Evolutionary conservation across 2,329 filamentous ascomycete species (phyloP).

Genomic region (Fusarium cyanostomum): DNA sequence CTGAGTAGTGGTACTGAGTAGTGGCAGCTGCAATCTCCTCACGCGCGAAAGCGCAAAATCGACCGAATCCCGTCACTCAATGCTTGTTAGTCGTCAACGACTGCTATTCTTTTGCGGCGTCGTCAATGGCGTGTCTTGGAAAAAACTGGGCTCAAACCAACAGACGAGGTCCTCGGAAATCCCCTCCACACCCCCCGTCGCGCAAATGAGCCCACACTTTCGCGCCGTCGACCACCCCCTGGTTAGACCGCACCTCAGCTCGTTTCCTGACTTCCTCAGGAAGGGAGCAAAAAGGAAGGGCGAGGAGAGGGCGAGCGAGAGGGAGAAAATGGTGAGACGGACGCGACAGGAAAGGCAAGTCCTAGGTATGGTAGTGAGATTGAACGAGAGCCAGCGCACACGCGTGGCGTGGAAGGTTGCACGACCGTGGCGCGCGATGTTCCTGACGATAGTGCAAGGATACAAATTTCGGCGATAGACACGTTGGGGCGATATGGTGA

Average conservation of each 20-base stretch:
- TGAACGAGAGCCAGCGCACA: conserved; percentile 3
- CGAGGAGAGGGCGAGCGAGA: conserved; percentile 3
- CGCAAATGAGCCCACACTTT: conserved; percentile 40
- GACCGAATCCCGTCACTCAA: conserved; percentile 13
- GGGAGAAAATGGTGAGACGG: background rate
- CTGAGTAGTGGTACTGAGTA: conserved; percentile 4
- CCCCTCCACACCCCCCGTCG: conserved; percentile 33
- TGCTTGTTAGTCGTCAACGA: conserved; percentile 13
- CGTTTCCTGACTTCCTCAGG: conserved; percentile 11
- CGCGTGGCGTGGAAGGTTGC: conserved; percentile 28
- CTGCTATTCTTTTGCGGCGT: conserved; percentile 21
- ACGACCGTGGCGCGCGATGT: conserved; percentile 24
- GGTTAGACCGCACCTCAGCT: conserved; percentile 19
- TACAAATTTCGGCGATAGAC: conserved; percentile 22
- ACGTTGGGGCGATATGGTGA: background rate
- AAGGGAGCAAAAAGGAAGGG: conserved; percentile 2
- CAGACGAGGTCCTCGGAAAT: conserved; percentile 26
- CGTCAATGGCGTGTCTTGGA: conserved; percentile 35
- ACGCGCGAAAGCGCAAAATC: conserved; percentile 3
- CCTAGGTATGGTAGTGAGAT: background rate
- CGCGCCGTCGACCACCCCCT: conserved; percentile 28
- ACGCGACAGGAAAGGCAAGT: background rate
- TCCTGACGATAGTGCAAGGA: conserved; percentile 20
- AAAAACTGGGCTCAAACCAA: conserved; percentile 26
- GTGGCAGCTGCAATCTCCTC: background rate